These are phyloP conservation scores for Rasamsonia emersonii DNA, from an alignment of 2,329 filamentous ascomycete genomes.

Conservation along the genomic window DNA sequence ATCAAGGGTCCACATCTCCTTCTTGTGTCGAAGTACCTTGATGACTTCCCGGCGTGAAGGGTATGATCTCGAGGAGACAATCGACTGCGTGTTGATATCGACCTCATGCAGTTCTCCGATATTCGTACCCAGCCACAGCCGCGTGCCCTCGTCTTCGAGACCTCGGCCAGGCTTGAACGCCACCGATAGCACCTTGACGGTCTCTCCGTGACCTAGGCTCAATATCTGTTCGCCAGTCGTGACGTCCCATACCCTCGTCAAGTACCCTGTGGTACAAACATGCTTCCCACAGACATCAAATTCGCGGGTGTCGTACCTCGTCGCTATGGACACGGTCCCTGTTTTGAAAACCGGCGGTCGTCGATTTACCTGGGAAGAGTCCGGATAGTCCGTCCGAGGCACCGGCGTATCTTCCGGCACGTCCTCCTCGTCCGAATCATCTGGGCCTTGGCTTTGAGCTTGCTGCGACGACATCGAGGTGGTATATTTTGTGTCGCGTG, in stretches of 20 bases:
- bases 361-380: conserved; percentile 75
- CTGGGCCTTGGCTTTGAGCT: conserved; percentile 11
- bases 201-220: conserved; percentile 76
- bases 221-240: conserved; percentile 72
- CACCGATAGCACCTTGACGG: conserved; percentile 69
- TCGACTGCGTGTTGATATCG: conserved; percentile 64
- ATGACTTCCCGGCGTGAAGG: conserved; percentile 73
- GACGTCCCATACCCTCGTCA: conserved; percentile 84
- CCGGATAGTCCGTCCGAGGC: conserved; percentile 62
- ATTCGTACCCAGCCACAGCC: conserved; percentile 85
- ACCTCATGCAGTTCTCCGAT: conserved; percentile 82
- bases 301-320: conserved; percentile 77
- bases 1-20: conserved; percentile 90
- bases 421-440: conserved; percentile 46
- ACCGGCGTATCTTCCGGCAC: conserved; percentile 43
- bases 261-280: conserved; percentile 75
- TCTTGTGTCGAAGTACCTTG: conserved; percentile 75
- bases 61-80: conserved; percentile 61
- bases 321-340: conserved; percentile 66
- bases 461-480: conserved; percentile 3
- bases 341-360: conserved; percentile 67
- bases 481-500: conserved; percentile 16
- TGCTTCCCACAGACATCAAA: conserved; percentile 84
- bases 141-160: conserved; percentile 69
- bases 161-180: conserved; percentile 75